Percentiles rank a stretch among this genome's conserved stretches.
Conservation (phyloP, 495 filamentous ascomycete species). For the Daldinia loculata region DNA sequence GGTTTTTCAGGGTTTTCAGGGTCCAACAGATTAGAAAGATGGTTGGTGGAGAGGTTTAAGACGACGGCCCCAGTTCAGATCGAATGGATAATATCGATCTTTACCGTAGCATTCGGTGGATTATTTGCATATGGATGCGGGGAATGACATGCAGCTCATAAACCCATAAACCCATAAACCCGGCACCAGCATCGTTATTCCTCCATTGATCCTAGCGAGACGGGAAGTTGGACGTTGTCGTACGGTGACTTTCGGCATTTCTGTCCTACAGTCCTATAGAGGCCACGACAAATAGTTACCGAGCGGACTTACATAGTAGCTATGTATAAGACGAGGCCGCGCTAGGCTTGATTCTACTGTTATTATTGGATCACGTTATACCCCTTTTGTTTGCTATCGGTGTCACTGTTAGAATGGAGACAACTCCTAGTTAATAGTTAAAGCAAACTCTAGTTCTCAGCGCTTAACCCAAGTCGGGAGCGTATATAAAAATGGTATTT, state of each 20-base stretch:
- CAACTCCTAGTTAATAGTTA: background rate
- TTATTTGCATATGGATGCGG: conserved; percentile 19
- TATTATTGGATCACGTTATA: background rate
- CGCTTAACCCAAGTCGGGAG: background rate
- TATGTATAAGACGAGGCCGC: background rate
- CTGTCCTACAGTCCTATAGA: background rate
- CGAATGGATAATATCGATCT: too few species aligned
- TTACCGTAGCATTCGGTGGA: background rate
- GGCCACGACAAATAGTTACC: background rate
- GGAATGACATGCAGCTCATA: conserved; percentile 14
- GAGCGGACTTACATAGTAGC: background rate
- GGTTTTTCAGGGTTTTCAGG: background rate
- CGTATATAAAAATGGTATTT: too few species aligned
- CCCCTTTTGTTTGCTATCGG: background rate
- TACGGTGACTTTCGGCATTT: conserved; percentile 25
- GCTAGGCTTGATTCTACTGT: background rate
- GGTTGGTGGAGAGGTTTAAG: background rate
- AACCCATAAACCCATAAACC: conserved; percentile 18
- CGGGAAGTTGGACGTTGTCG: background rate
- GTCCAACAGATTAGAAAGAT: background rate
- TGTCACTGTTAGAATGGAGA: background rate
- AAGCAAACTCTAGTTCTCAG: background rate
- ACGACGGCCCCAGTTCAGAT: background rate
- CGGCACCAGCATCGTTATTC: background rate
- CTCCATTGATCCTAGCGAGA: conserved; percentile 28